phyloP scores from a whole-genome alignment of 1,284 basidiomycete genomes.

The Schizophyllum commune region DNA sequence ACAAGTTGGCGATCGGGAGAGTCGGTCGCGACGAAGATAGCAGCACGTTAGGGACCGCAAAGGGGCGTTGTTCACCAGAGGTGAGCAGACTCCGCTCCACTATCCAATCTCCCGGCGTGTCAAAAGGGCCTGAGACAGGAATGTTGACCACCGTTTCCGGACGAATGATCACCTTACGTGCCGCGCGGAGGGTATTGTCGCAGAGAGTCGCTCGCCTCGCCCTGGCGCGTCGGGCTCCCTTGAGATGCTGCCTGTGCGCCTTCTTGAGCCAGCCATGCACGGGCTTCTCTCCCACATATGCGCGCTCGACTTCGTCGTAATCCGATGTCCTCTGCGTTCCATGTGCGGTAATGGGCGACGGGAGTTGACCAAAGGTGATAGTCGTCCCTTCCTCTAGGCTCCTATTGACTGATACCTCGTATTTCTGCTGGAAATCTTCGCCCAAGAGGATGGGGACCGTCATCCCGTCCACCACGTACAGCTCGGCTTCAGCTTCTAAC shows the following conservation, averaged over 20 bases:
- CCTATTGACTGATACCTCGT: conserved; percentile 2
- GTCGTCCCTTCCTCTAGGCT: background rate
- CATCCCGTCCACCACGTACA: conserved; percentile 7
- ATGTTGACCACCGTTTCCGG: background rate
- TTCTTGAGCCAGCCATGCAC: background rate
- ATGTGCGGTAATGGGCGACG: background rate
- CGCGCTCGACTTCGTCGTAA: background rate
- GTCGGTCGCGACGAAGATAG: background rate
- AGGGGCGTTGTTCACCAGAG: background rate
- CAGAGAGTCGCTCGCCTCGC: background rate
- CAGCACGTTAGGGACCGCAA: conserved; percentile 7
- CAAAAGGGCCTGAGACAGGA: background rate
- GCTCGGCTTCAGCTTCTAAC: background rate
- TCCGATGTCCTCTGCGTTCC: background rate
- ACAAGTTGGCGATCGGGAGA: conserved; percentile 10
- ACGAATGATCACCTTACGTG: background rate
- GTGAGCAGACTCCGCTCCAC: conserved; percentile 3
- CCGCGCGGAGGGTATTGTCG: background rate
- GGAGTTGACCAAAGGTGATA: background rate
- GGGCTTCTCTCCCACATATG: background rate
- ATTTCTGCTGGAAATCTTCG: conserved; percentile 6
- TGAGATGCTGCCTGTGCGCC: background rate
- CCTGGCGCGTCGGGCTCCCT: background rate
- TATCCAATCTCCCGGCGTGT: background rate
- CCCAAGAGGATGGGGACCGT: conserved; percentile 5